A percentile compares a stretch with the other conserved stretches of the same genome.
Conservation (phyloP, 768 basidiomycete species). For the Sporobolomyces phaffii region DNA sequence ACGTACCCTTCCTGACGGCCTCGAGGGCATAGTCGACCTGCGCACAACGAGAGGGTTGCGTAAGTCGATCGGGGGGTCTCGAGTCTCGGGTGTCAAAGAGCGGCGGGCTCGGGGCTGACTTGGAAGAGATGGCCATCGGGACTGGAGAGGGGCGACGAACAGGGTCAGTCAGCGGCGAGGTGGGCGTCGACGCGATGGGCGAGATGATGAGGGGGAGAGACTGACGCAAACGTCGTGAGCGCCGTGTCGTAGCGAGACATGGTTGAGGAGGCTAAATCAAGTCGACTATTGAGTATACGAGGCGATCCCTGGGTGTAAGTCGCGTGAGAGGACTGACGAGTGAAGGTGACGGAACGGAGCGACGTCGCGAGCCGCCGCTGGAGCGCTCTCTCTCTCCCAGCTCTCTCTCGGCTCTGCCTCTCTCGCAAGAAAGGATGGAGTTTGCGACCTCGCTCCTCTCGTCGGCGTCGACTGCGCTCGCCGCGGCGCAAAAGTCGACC, state of each 20-base stretch:
- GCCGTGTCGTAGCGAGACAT: slow-evolving; percentile 35
- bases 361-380: neutral
- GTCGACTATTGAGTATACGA: no score
- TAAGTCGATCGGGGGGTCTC: slow-evolving; percentile 8
- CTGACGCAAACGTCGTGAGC: slow-evolving; percentile 32
- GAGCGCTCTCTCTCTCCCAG: neutral
- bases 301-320: no score
- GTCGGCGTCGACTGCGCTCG: slow-evolving; percentile 15
- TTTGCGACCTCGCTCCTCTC: slow-evolving; percentile 23
- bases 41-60: slow-evolving; percentile 26
- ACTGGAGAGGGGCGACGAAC: no score
- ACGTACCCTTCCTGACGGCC: slow-evolving; percentile 93
- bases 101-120: slow-evolving; percentile 46
- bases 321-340: neutral
- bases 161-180: slow-evolving; percentile 55
- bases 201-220: neutral
- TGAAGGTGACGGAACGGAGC: neutral
- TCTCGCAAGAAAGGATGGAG: no score
- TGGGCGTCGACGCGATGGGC: slow-evolving; percentile 51
- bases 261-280: no score
- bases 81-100: slow-evolving; percentile 18
- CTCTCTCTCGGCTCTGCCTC: no score
- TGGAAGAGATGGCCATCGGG: slow-evolving; percentile 99
- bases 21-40: slow-evolving; percentile 99
- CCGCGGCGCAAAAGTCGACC: slow-evolving; percentile 1